Conservation (phyloP, 2,329 filamentous ascomycete species). For the Fusarium sp. region DNA sequence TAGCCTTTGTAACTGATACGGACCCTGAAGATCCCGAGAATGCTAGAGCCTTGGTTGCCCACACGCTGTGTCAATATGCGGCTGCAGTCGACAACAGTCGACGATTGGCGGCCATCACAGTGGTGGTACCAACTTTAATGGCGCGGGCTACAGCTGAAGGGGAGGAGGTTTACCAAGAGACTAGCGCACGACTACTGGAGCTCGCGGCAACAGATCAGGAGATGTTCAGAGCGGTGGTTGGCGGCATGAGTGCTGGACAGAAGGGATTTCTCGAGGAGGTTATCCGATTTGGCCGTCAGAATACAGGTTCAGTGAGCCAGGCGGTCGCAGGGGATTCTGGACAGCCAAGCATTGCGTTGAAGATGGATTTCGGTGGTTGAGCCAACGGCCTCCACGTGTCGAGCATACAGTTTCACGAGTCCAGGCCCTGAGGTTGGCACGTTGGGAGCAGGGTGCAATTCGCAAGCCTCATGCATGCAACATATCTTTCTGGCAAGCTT, state of each 20-base stretch:
- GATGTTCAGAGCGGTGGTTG: slow-evolving; percentile 80
- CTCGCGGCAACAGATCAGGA: slow-evolving; percentile 79
- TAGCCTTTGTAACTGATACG: slow-evolving; percentile 78
- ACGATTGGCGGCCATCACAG: slow-evolving; percentile 72
- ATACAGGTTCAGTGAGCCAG: slow-evolving; percentile 54
- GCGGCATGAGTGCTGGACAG: slow-evolving; percentile 75
- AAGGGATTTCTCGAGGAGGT: slow-evolving; percentile 84
- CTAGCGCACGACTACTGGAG: slow-evolving; percentile 80
- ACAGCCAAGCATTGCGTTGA: slow-evolving; percentile 88
- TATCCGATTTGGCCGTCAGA: slow-evolving; percentile 71
- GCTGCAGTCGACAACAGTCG: slow-evolving; percentile 58
- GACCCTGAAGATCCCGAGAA: slow-evolving; percentile 83
- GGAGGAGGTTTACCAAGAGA: slow-evolving; percentile 73
- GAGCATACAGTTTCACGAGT: slow-evolving; percentile 2
- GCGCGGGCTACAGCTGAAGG: slow-evolving; percentile 75
- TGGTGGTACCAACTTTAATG: slow-evolving; percentile 82
- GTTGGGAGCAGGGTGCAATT: slow-evolving; percentile 11
- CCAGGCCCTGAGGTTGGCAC: not conserved
- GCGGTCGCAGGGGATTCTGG: slow-evolving; percentile 57
- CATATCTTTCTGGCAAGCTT: slow-evolving; percentile 19
- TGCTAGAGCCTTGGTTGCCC: slow-evolving; percentile 75
- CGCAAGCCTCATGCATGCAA: slow-evolving; percentile 14
- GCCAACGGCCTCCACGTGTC: slow-evolving; percentile 8
- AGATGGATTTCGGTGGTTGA: slow-evolving; percentile 84
- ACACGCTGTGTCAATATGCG: slow-evolving; percentile 80